Evolutionary conservation across 257 asterid genomes (phyloP).

Genomic region (Echium plantagineum): DNA sequence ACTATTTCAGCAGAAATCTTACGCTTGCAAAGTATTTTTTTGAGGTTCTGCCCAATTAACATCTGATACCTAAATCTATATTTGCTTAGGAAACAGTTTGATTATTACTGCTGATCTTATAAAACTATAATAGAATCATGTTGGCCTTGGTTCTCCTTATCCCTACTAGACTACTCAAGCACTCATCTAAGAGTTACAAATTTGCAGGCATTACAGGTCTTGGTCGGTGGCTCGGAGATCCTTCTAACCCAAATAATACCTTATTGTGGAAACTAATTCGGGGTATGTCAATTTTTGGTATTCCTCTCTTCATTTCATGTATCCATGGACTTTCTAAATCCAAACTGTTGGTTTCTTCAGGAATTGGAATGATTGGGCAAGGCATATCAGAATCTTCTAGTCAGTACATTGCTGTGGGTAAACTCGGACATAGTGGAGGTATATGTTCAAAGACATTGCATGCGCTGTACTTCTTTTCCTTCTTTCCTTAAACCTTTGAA

Average conservation of each 20-base stretch:
- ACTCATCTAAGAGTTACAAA: slow-evolving; percentile 17
- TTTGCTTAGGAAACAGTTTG: background rate
- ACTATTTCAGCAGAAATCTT: slow-evolving; percentile 3
- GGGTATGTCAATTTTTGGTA: slow-evolving; percentile 26
- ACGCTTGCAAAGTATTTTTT: too few relatives aligned
- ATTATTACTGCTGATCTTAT: background rate
- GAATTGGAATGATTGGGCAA: slow-evolving; percentile 51
- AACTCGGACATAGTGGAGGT: slow-evolving; percentile 44
- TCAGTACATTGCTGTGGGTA: slow-evolving; percentile 64
- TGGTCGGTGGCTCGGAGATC: slow-evolving; percentile 65
- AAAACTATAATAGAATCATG: background rate
- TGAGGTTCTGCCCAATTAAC: too few relatives aligned
- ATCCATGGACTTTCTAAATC: slow-evolving; percentile 9
- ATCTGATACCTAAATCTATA: too few relatives aligned
- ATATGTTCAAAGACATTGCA: slow-evolving; percentile 13
- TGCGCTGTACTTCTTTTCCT: background rate
- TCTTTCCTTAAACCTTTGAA: background rate
- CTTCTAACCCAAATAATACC: slow-evolving; percentile 40
- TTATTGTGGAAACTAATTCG: slow-evolving; percentile 51
- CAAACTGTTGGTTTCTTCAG: slow-evolving; percentile 22
- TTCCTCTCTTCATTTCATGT: background rate
- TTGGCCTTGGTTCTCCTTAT: background rate
- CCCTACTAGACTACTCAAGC: slow-evolving; percentile 3
- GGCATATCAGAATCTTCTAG: slow-evolving; percentile 36
- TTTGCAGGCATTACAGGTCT: slow-evolving; percentile 46